Conservation (phyloP, 176 grass and related monocot genomes). For the Hsuehochloa calcarea region DNA sequence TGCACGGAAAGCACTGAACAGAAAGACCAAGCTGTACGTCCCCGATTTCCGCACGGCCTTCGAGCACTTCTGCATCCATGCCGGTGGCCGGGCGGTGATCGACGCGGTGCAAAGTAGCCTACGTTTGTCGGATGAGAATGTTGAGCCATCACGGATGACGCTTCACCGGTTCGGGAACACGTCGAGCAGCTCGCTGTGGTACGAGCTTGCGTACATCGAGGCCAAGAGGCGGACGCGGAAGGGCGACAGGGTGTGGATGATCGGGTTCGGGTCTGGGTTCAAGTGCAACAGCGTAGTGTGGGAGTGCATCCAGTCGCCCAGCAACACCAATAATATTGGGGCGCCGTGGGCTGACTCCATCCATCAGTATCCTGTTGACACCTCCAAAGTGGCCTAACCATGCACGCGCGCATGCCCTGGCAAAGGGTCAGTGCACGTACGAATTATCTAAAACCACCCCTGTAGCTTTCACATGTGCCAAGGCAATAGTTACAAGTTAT, state of each 20-base stretch:
- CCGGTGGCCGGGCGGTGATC: constrained; percentile 61
- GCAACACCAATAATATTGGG: not conserved
- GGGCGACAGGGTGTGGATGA: constrained; percentile 29
- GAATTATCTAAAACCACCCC: too few species aligned
- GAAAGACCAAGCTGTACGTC: constrained; percentile 8
- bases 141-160: constrained; percentile 31
- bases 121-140: not conserved
- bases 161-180: constrained; percentile 47
- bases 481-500: too few species aligned
- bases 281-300: constrained; percentile 36
- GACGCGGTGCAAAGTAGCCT: constrained; percentile 40
- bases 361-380: constrained; percentile 2
- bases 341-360: constrained; percentile 34
- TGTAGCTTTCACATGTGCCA: constrained; percentile 7
- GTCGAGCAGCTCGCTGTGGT: constrained; percentile 45
- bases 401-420: too few species aligned
- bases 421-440: too few species aligned
- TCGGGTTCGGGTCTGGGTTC: constrained; percentile 48
- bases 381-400: not conserved
- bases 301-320: not conserved
- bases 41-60: constrained; percentile 58
- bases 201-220: constrained; percentile 39
- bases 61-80: constrained; percentile 86
- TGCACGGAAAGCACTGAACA: not conserved
- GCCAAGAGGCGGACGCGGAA: not conserved